Percentiles rank a stretch among this genome's conserved stretches.
These are phyloP conservation scores for Deinandra increscens DNA, from an alignment of 129 eudicot species.

Conservation along the genomic window DNA sequence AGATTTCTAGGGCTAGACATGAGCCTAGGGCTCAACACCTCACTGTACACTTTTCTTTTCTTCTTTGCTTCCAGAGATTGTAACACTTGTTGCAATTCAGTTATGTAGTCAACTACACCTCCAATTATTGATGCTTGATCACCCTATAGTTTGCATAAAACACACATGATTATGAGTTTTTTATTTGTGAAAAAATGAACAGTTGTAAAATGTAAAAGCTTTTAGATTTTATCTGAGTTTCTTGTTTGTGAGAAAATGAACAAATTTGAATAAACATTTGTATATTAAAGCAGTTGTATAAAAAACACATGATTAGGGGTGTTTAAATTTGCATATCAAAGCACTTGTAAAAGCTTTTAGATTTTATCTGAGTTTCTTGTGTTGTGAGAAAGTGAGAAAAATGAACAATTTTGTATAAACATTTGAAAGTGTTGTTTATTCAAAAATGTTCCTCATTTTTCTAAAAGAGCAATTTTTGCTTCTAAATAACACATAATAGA, in stretches of 20 bases:
- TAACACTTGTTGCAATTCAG: conserved; percentile 78
- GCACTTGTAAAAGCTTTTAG: background rate
- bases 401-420: background rate
- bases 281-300: too few species aligned
- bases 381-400: background rate
- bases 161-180: background rate
- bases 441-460: background rate
- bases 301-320: too few species aligned
- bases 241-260: too few species aligned
- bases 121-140: conserved; percentile 99
- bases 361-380: background rate
- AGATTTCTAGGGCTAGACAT: conserved; percentile 71
- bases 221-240: too few species aligned
- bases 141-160: conserved; percentile 45
- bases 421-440: too few species aligned
- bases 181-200: too few species aligned
- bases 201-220: too few species aligned
- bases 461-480: too few species aligned
- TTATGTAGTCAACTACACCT: conserved; percentile 92
- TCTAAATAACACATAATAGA: too few species aligned
- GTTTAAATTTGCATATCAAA: background rate
- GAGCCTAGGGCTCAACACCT: conserved; percentile 69
- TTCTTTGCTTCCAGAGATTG: conserved; percentile 92
- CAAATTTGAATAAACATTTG: too few species aligned
- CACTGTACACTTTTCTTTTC: conserved; percentile 75